Conservation (phyloP, 805 yeast genomes). For the Candida hungchunana region DNA sequence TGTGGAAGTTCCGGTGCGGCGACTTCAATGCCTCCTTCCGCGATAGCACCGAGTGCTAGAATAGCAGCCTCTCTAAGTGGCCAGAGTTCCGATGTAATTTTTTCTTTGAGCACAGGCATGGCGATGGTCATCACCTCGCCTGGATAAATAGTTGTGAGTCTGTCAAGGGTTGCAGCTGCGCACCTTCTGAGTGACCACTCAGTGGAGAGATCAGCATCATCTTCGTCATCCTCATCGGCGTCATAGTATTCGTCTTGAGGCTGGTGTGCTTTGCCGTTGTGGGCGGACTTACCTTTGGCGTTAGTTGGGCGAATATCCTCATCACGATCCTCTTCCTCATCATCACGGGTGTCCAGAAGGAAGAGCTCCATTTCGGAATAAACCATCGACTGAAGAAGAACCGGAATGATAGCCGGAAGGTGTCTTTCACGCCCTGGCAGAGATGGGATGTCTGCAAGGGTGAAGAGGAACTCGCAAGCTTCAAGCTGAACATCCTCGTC, state of each 20-base stretch:
- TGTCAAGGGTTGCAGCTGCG: slow-evolving; percentile 88
- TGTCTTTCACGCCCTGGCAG: too few relatives aligned
- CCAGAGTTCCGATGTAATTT: slow-evolving; percentile 73
- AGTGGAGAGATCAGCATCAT: slow-evolving; percentile 55
- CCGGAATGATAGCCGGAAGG: slow-evolving; percentile 67
- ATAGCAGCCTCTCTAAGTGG: slow-evolving; percentile 90
- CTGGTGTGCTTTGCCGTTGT: slow-evolving; percentile 27
- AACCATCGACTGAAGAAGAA: slow-evolving; percentile 75
- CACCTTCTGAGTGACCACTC: slow-evolving; percentile 94
- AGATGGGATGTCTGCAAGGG: too few relatives aligned
- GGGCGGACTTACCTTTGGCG: slow-evolving; percentile 53
- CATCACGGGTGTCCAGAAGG: slow-evolving; percentile 66
- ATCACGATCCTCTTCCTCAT: slow-evolving; percentile 72
- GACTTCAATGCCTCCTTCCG: slow-evolving; percentile 77
- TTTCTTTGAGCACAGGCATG: slow-evolving; percentile 71
- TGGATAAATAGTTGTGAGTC: slow-evolving; percentile 66
- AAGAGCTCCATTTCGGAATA: slow-evolving; percentile 79
- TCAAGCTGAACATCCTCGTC: slow-evolving; percentile 81
- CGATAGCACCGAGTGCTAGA: slow-evolving; percentile 91
- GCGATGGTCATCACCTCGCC: slow-evolving; percentile 59
- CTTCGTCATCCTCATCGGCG: slow-evolving; percentile 66
- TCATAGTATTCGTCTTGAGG: slow-evolving; percentile 42
- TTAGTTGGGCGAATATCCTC: slow-evolving; percentile 85
- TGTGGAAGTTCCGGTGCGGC: slow-evolving; percentile 72
- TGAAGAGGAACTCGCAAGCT: slow-evolving; percentile 90